phyloP scores from a whole-genome alignment of 1,139 yeast genomes.

The Candida sojae region DNA sequence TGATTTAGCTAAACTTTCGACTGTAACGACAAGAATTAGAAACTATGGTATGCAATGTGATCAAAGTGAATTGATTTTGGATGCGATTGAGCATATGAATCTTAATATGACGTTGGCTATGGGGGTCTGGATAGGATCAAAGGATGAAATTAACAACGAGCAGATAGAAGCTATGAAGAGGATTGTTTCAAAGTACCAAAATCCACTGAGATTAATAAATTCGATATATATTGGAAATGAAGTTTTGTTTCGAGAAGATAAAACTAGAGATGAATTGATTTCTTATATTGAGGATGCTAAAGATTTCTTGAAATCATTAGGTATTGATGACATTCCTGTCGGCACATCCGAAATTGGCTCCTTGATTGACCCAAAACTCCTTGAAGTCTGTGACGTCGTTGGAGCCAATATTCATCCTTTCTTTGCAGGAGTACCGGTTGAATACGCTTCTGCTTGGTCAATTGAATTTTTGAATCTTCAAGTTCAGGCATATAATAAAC shows the following conservation, averaged over 20 bases:
- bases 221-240: conserved; percentile 64
- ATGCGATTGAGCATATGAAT: conserved; percentile 51
- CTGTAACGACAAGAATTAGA: conserved; percentile 56
- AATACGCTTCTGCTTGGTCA: conserved; percentile 56
- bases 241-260: conserved; percentile 57
- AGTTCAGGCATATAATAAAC: conserved; percentile 29
- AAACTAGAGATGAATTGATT: conserved; percentile 36
- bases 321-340: conserved; percentile 42
- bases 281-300: conserved; percentile 46
- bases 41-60: conserved; percentile 66
- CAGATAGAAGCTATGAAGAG: conserved; percentile 48
- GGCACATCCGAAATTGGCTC: conserved; percentile 62
- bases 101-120: conserved; percentile 59
- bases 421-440: conserved; percentile 58
- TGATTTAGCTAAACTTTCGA: conserved; percentile 59
- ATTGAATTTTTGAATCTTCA: conserved; percentile 49
- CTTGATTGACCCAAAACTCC: conserved; percentile 31
- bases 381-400: conserved; percentile 51
- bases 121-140: conserved; percentile 64
- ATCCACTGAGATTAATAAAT: conserved; percentile 39
- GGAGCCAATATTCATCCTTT: conserved; percentile 74
- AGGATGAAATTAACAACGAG: conserved; percentile 37
- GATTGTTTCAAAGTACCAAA: conserved; percentile 47
- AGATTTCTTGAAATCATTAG: conserved; percentile 32
- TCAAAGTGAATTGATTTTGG: conserved; percentile 54